Evolutionary conservation across 257 asterid genomes (phyloP).

Genomic region (Penstemon eatonii): DNA sequence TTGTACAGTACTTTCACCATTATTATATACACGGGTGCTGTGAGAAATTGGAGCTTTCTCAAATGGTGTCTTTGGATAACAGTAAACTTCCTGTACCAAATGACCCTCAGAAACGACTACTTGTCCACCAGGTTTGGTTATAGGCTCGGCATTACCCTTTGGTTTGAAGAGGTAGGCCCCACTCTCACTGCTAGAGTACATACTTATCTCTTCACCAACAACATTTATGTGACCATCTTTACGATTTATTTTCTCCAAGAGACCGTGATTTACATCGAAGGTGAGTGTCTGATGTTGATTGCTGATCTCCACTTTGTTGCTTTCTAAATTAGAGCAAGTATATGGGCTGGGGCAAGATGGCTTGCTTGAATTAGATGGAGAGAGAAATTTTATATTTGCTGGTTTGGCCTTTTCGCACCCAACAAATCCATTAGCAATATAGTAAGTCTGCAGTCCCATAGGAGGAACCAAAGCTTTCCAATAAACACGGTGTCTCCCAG

Average conservation of each 20-base stretch:
- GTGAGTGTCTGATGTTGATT: conserved; percentile 64
- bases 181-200: conserved; percentile 83
- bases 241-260: conserved; percentile 61
- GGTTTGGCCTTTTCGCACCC: conserved; percentile 99
- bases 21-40: conserved; percentile 76
- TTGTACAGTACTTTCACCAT: conserved; percentile 58
- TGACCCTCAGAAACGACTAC: conserved; percentile 77
- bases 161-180: conserved; percentile 96
- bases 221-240: conserved; percentile 52
- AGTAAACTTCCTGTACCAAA: conserved; percentile 77
- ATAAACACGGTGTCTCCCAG: conserved; percentile 85
- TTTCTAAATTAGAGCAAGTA: conserved; percentile 63
- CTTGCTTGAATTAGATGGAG: conserved; percentile 35
- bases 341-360: conserved; percentile 77
- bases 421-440: conserved; percentile 90
- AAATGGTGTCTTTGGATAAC: conserved; percentile 73
- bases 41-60: conserved; percentile 74
- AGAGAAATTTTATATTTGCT: conserved; percentile 52
- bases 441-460: conserved; percentile 92
- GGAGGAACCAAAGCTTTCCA: conserved; percentile 93
- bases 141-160: conserved; percentile 76
- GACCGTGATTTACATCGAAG: conserved; percentile 58
- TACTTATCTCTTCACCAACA: conserved; percentile 71
- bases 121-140: conserved; percentile 54
- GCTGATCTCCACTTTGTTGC: conserved; percentile 57